phyloP scores from a whole-genome alignment of 164 flowering plant genomes.

The Nymphaea colorata region DNA sequence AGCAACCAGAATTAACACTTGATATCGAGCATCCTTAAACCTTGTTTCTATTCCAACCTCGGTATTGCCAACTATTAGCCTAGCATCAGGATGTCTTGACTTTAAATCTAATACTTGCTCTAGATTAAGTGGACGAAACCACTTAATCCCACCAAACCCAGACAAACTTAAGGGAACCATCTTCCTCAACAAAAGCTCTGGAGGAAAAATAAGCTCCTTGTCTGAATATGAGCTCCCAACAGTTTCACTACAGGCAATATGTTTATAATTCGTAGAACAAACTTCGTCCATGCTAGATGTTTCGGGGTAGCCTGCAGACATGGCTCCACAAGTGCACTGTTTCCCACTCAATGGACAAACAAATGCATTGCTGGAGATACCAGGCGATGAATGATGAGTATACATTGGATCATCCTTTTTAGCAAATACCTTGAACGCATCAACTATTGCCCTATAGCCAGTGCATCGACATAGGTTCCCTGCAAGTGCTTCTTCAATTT shows the following conservation, averaged over 20 bases:
- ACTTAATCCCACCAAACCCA: slow-evolving; percentile 73
- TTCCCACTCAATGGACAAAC: slow-evolving; percentile 90
- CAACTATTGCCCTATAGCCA: slow-evolving; percentile 90
- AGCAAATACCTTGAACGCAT: slow-evolving; percentile 93
- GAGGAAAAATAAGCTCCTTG: slow-evolving; percentile 93
- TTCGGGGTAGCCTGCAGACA: slow-evolving; percentile 11
- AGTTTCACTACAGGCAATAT: slow-evolving; percentile 51
- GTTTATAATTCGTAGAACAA: slow-evolving; percentile 16
- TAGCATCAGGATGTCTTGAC: slow-evolving; percentile 64
- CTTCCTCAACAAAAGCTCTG: slow-evolving; percentile 74
- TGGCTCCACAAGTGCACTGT: slow-evolving; percentile 75
- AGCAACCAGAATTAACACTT: slow-evolving; percentile 48
- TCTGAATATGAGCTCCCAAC: slow-evolving; percentile 63
- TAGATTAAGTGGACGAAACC: slow-evolving; percentile 70
- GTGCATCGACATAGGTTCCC: slow-evolving; percentile 99
- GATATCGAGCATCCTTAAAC: slow-evolving; percentile 65
- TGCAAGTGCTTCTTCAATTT: slow-evolving; percentile 87
- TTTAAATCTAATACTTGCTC: slow-evolving; percentile 60
- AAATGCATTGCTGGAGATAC: slow-evolving; percentile 23
- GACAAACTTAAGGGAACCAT: slow-evolving; percentile 34
- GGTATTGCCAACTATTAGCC: slow-evolving; percentile 76
- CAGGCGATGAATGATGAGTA: slow-evolving; percentile 25
- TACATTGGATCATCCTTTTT: slow-evolving; percentile 73
- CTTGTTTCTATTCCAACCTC: slow-evolving; percentile 95
- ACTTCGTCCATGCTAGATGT: slow-evolving; percentile 5